Percentiles rank a stretch among this genome's conserved stretches.
These are phyloP conservation scores for Chloris gayana DNA, from an alignment of 176 grass and related monocot species.

Conservation along the genomic window DNA sequence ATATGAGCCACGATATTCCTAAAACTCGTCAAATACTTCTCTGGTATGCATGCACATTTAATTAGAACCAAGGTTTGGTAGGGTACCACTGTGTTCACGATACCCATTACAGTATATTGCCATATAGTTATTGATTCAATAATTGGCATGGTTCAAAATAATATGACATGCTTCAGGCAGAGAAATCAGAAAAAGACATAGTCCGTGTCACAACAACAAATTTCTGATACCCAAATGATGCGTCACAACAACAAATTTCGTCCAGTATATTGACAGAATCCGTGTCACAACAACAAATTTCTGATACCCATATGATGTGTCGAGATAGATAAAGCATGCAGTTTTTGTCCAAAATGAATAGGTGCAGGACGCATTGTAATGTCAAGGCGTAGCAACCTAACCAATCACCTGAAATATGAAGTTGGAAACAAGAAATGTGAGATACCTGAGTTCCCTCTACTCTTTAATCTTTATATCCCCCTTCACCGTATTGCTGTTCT, in stretches of 20 bases:
- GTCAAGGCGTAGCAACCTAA: not conserved
- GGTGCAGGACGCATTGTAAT: not conserved
- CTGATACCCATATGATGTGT: not conserved
- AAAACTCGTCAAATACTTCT: not conserved
- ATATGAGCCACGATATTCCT: not conserved
- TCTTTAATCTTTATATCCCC: not conserved
- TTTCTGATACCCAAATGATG: not conserved
- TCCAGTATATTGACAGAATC: no score
- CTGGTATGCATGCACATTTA: no score
- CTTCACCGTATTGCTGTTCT: not conserved
- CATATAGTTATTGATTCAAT: no score
- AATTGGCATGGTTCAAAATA: not conserved
- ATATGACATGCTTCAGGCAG: not conserved
- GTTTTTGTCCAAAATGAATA: not conserved
- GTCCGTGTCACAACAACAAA: no score
- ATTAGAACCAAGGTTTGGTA: no score
- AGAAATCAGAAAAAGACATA: not conserved
- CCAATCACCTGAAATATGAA: not conserved
- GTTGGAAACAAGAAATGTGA: not conserved
- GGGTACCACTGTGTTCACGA: no score
- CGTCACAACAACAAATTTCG: not conserved
- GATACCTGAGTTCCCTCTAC: conserved; percentile 30
- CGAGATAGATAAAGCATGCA: not conserved
- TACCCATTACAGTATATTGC: no score
- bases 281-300: not conserved